phyloP scores from a whole-genome alignment of 2,329 filamentous ascomycete species.

The Paracorniculantispora psalliotae region DNA sequence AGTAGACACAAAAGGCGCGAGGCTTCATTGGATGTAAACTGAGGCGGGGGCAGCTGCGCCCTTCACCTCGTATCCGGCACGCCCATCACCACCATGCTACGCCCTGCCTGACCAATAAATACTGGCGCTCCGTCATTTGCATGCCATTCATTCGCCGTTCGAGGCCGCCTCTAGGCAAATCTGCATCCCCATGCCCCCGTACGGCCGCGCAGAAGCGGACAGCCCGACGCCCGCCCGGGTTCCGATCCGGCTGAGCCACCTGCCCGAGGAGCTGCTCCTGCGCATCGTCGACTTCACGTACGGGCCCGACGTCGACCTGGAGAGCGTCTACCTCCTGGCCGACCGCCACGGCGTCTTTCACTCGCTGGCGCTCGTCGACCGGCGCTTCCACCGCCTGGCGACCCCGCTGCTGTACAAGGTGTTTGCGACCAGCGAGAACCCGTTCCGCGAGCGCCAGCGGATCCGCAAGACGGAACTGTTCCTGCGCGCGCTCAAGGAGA shows the following conservation, averaged over 20 bases:
- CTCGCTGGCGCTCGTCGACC: neutral
- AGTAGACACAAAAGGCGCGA: neutral
- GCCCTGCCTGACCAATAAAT: neutral
- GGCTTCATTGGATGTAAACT: neutral
- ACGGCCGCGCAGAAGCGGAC: neutral
- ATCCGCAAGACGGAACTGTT: neutral
- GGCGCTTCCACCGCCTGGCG: neutral
- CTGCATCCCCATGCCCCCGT: neutral
- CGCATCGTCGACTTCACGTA: neutral
- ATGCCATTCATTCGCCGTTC: neutral
- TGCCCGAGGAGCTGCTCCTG: conserved; percentile 2
- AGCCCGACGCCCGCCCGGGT: neutral
- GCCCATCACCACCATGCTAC: neutral
- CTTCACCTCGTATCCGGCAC: neutral
- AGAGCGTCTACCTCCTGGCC: neutral
- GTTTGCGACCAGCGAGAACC: conserved; percentile 3
- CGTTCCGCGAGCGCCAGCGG: neutral
- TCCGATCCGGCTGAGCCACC: neutral
- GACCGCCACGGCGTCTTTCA: neutral
- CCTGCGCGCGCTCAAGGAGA: neutral
- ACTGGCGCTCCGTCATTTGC: neutral
- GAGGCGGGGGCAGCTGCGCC: neutral
- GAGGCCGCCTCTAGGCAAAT: neutral
- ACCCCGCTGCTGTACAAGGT: conserved; percentile 1
- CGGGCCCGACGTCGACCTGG: neutral